Evolutionary conservation across 2,329 filamentous ascomycete genomes (phyloP).

Genomic region (Phoma sp.): DNA sequence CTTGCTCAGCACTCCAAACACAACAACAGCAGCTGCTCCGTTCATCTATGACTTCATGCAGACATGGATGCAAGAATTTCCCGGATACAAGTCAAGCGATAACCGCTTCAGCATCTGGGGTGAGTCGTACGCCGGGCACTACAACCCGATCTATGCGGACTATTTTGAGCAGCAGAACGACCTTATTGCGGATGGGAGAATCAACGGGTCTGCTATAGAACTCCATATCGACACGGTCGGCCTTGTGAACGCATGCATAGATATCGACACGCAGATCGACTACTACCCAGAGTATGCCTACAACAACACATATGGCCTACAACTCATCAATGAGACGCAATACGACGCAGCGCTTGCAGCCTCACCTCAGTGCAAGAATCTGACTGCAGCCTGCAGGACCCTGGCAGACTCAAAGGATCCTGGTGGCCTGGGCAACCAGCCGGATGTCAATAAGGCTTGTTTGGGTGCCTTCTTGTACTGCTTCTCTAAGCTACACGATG

Average conservation of each 20-base stretch:
- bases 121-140: constrained; percentile 59
- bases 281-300: constrained; percentile 57
- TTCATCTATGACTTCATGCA: constrained; percentile 25
- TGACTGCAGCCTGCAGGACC: constrained; percentile 27
- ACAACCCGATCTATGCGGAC: constrained; percentile 59
- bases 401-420: constrained; percentile 33
- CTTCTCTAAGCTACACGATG: constrained; percentile 50
- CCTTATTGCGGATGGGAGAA: constrained; percentile 46
- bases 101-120: constrained; percentile 39
- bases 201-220: constrained; percentile 38
- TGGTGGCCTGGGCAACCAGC: constrained; percentile 37
- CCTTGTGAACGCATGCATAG: constrained; percentile 52
- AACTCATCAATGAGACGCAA: constrained; percentile 50
- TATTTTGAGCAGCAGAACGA: constrained; percentile 62
- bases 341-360: neutral
- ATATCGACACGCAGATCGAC: constrained; percentile 54
- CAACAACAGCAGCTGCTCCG: constrained; percentile 19
- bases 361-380: constrained; percentile 1
- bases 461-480: constrained; percentile 60
- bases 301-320: constrained; percentile 63
- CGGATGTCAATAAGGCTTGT: constrained; percentile 53
- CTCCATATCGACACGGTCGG: constrained; percentile 54
- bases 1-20: constrained; percentile 13
- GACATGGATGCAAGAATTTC: constrained; percentile 27
- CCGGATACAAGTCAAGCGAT: constrained; percentile 23